Percentiles rank a stretch among this genome's conserved stretches.
Evolutionary conservation across 495 filamentous ascomycete genomes (phyloP).

Genomic region (Oleoguttula mirabilis): DNA sequence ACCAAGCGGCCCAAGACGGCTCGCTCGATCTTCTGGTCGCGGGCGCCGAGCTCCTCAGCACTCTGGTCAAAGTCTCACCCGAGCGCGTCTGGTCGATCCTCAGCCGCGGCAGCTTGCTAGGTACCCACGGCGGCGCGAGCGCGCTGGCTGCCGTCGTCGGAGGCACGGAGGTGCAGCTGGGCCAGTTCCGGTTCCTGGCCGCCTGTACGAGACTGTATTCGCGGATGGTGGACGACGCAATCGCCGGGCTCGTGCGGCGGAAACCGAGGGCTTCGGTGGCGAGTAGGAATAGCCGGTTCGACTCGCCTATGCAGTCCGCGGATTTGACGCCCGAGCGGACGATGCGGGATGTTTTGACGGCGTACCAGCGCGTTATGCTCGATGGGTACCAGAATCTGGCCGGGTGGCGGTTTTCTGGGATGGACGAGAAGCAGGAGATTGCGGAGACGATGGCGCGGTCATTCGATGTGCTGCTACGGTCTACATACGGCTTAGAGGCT

Average conservation of each 20-base stretch:
- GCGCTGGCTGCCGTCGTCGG: slow-evolving; percentile 61
- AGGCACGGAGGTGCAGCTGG: slow-evolving; percentile 59
- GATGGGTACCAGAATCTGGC: slow-evolving; percentile 72
- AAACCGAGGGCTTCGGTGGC: slow-evolving; percentile 39
- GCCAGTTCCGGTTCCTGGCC: slow-evolving; percentile 64
- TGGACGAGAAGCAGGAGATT: slow-evolving; percentile 52
- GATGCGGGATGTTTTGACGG: slow-evolving; percentile 57
- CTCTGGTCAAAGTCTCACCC: slow-evolving; percentile 29
- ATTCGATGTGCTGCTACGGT: slow-evolving; percentile 59
- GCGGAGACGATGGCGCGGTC: slow-evolving; percentile 46
- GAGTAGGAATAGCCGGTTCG: slow-evolving; percentile 30
- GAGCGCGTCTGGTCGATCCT: slow-evolving; percentile 6
- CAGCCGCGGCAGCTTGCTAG: slow-evolving; percentile 4
- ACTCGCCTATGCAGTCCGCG: slow-evolving; percentile 2
- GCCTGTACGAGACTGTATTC: slow-evolving; percentile 62
- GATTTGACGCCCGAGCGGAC: slow-evolving; percentile 61
- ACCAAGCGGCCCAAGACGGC: slow-evolving; percentile 39
- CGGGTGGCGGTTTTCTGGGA: slow-evolving; percentile 67
- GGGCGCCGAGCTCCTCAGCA: slow-evolving; percentile 67
- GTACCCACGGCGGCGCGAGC: slow-evolving; percentile 37
- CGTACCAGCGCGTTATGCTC: slow-evolving; percentile 57
- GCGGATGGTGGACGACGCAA: slow-evolving; percentile 61
- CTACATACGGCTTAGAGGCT: slow-evolving; percentile 22
- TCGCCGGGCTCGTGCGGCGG: slow-evolving; percentile 60
- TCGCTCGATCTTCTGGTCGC: slow-evolving; percentile 52